Base-by-base conservation (phyloP, 2,329 filamentous ascomycete genomes). In the Colletotrichum lini region DNA sequence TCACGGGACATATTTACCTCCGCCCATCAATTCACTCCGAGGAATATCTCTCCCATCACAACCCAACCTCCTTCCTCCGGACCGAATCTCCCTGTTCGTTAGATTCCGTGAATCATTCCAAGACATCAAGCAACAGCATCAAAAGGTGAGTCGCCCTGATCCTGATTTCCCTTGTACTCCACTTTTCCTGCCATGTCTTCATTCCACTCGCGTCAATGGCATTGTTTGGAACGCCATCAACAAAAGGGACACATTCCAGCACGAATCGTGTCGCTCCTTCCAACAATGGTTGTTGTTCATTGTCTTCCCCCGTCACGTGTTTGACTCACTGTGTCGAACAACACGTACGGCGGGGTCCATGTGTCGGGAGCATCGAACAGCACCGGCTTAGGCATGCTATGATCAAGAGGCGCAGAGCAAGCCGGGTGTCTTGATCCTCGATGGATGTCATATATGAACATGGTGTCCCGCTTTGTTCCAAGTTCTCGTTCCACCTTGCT, bases 161-260 rank as follows among this genome's bases (percentile, higher is more conserved):
- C 26, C 49, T 42, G 47, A 60, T 53, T 49, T 47, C 40, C 40
- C 30, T 40, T 18, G 10, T 18, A 10, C n/a, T 12, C 49, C 60
- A 35, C 60, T 53, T 54, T 63, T 52, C 38, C 53, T 16, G 49
- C 49, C 52, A 47, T 49, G 26, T 60, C 49, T 56, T 49, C 69
- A 68, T 71, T 71, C 69, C 65, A 45, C 18, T 30, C 53, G 10
- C 52, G 47, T 69, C 42, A 71, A 71, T 71, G 53, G 44, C 66
- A 71, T 71, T 71, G 69, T 69, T 71, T 49, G 69, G 18, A 23
- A 54, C 53, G 16, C 65, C 69, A 40, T 18, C 40, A 54, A 3
- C 45, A 23, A 71, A 52, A 71, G 58, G 68, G n/a, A 12, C 30
- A 9, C 45, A 64, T 71, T 42, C 69, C 69, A 59, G 40, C 35